Conservation (phyloP, 768 basidiomycete genomes). For the Termitomyces sp. region DNA sequence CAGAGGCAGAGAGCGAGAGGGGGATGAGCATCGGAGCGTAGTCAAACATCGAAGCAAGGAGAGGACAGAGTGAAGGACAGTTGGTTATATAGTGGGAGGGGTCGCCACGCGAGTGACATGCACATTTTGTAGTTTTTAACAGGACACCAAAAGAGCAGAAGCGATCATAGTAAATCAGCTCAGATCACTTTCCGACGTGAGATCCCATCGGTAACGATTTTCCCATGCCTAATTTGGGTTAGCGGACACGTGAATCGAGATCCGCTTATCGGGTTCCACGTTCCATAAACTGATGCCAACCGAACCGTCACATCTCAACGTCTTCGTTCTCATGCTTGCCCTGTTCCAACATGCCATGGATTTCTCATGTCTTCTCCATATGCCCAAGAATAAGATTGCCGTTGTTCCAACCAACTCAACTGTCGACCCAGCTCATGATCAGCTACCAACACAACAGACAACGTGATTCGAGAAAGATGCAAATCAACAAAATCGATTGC, state of each 20-base stretch:
- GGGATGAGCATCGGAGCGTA: constrained; percentile 18
- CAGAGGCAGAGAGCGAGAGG: constrained; percentile 14
- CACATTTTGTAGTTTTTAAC: constrained; percentile 21
- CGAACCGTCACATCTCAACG: constrained; percentile 15
- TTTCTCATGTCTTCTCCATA: constrained; percentile 17
- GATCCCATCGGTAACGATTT: constrained; percentile 23
- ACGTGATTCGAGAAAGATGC: constrained; percentile 10
- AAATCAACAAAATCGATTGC: constrained; percentile 14
- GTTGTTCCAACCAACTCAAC: constrained; percentile 8
- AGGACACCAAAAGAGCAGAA: constrained; percentile 18
- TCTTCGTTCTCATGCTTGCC: constrained; percentile 18
- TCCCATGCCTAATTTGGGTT: constrained; percentile 26
- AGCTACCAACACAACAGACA: constrained; percentile 13
- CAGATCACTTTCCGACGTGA: constrained; percentile 12
- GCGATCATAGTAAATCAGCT: constrained; percentile 18
- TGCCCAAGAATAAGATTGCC: constrained; percentile 18
- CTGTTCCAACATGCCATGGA: constrained; percentile 13
- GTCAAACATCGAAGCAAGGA: constrained; percentile 23
- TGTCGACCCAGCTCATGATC: constrained; percentile 8
- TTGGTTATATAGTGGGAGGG: constrained; percentile 17
- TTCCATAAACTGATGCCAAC: constrained; percentile 13
- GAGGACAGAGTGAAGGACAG: constrained; percentile 15
- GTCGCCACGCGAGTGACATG: constrained; percentile 20
- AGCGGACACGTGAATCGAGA: constrained; percentile 24
- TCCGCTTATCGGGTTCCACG: constrained; percentile 21